Evolutionary conservation across 2,329 filamentous ascomycete species (phyloP).

Genomic region (Colletotrichum gigasporum): DNA sequence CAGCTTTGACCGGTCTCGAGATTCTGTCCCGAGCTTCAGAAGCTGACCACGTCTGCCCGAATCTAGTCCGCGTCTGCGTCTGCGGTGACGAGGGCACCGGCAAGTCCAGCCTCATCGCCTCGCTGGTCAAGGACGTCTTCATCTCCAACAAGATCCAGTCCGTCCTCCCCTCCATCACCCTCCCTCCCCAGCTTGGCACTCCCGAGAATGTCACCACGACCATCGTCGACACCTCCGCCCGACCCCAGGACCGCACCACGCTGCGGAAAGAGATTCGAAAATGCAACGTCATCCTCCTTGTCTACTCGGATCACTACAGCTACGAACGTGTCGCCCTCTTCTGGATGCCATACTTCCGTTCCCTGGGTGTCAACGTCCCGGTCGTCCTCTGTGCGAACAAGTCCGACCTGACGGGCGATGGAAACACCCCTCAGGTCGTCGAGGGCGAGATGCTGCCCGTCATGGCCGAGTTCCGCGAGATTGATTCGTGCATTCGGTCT

Average conservation of each 20-base stretch:
- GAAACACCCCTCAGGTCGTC: conserved; percentile 82
- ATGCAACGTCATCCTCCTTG: conserved; percentile 94
- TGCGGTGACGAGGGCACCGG: conserved; percentile 97
- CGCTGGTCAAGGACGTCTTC: conserved; percentile 96
- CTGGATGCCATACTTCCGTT: conserved; percentile 98
- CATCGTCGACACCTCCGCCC: conserved; percentile 95
- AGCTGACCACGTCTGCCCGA: conserved; percentile 13
- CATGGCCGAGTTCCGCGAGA: conserved; percentile 98
- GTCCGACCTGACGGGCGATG: conserved; percentile 82
- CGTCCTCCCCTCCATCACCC: conserved; percentile 92
- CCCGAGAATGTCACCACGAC: conserved; percentile 97
- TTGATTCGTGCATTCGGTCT: conserved; percentile 95
- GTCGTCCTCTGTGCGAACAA: conserved; percentile 98
- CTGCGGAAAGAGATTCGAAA: conserved; percentile 95
- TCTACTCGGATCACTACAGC: conserved; percentile 99
- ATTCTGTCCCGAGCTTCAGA: not conserved
- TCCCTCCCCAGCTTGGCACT: conserved; percentile 90
- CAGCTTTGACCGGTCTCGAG: not conserved
- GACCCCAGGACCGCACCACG: conserved; percentile 90
- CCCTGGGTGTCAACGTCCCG: conserved; percentile 96
- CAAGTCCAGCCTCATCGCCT: conserved; percentile 89
- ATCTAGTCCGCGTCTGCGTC: conserved; percentile 87
- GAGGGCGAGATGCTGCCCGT: conserved; percentile 98
- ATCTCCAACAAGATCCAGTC: conserved; percentile 95
- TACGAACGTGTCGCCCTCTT: conserved; percentile 97